Conservation (phyloP, 2,329 filamentous ascomycete genomes). For the Periconia sp. region DNA sequence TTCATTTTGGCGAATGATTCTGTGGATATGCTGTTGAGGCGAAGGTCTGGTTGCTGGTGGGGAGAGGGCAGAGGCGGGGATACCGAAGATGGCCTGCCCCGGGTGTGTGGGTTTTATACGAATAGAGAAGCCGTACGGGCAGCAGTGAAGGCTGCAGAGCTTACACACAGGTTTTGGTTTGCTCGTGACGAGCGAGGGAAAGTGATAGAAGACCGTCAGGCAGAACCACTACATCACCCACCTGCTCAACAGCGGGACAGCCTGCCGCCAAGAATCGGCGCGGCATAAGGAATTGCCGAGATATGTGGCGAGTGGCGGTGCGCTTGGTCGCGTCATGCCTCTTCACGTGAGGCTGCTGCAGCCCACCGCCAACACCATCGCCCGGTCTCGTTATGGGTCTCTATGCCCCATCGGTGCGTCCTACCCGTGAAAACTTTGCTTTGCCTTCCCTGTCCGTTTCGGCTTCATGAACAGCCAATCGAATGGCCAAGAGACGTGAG, state of each 20-base stretch:
- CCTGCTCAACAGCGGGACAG: slow-evolving; percentile 6
- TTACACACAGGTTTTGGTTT: slow-evolving; percentile 4
- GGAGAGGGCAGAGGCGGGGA: slow-evolving; percentile 32
- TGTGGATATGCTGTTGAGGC: slow-evolving; percentile 10
- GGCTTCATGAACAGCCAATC: slow-evolving; percentile 23
- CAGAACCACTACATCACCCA: slow-evolving; percentile 16
- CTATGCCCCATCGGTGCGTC: slow-evolving; percentile 18
- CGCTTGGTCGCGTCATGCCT: too few species aligned
- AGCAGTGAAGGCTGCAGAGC: background rate
- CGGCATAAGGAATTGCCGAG: background rate
- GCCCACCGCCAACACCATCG: background rate
- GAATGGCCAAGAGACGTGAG: slow-evolving; percentile 11
- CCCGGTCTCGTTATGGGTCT: slow-evolving; percentile 3
- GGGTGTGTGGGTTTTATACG: slow-evolving; percentile 5
- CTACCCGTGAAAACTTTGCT: too few species aligned
- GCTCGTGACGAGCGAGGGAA: slow-evolving; percentile 17
- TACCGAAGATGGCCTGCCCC: slow-evolving; percentile 10
- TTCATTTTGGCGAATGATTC: slow-evolving; percentile 59
- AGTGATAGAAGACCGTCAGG: slow-evolving; percentile 30
- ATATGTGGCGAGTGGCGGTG: background rate
- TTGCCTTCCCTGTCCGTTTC: slow-evolving; percentile 22
- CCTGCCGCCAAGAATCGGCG: background rate
- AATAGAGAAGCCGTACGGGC: too few species aligned
- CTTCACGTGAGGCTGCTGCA: too few species aligned
- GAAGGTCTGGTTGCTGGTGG: slow-evolving; percentile 23